Base-by-base conservation (phyloP, 805 yeast species). In the Nematodospora valgi region DNA sequence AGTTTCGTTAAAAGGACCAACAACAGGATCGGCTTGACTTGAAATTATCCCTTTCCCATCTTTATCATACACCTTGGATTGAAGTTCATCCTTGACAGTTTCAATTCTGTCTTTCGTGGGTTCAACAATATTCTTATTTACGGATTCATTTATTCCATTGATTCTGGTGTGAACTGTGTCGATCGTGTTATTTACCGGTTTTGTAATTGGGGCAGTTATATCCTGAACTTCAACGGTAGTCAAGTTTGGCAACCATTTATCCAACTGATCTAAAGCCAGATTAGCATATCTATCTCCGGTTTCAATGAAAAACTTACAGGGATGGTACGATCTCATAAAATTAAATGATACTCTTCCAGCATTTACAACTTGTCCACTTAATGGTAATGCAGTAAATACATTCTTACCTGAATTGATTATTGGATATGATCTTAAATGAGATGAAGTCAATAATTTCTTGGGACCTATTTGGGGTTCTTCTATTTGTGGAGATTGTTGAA, bases 11-110 rank as follows among this genome's bases (percentile, higher is more conserved):
- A 81, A 29, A 19, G 93, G 89, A 23, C 64, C 67, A 30, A 83
- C 62, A 9, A 80, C 23, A 4, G 85, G 81, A 54, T 82, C 87
- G 15, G 80, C 49, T 16, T 74, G 70, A n/a, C 81, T 67, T 45
- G 86, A 68, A 24, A 83, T 45, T 33, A 80, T 52, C 26, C 85
- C 82, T 49, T 76, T 77, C 16, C 86, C 86, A 20, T 76, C 62
- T 6, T 75, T 68, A 49, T 79, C 78, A 52, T 73, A 71, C 26
- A 77, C 49, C 21, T 74, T 65, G 31, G 70, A 62, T 49, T 76
- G 72, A 18, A 33, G 24, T 35, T 59, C 59, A 33, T 64, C 65
- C 43, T 83, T 78, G 39, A 71, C 58, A 32, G 65, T 70, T 45
- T 63, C 51, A 18, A 76, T 59, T 15, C 71, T 66, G 42, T 59